phyloP scores from a whole-genome alignment of 2,329 filamentous ascomycete species.

The Xylaria sp. region DNA sequence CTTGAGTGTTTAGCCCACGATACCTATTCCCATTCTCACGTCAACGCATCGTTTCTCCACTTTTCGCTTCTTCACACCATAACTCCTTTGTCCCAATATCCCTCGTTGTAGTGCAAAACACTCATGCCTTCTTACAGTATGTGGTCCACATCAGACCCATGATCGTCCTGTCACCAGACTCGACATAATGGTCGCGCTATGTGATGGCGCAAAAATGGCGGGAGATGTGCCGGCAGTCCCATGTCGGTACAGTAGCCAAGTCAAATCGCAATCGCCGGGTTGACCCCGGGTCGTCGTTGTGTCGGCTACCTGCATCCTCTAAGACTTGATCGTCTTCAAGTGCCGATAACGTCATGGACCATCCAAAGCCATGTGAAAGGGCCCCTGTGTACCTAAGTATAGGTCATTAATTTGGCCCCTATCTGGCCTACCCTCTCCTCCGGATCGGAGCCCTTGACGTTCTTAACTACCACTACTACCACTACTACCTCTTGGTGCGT shows the following conservation, averaged over 20 bases:
- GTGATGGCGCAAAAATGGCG: constrained; percentile 17
- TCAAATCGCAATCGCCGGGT: constrained; percentile 19
- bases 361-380: constrained; percentile 7
- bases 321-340: constrained; percentile 31
- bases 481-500: background rate
- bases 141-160: constrained; percentile 33
- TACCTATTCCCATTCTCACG: background rate
- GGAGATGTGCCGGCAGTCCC: constrained; percentile 27
- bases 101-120: constrained; percentile 1
- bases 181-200: constrained; percentile 9
- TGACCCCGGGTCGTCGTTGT: constrained; percentile 16
- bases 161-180: constrained; percentile 35
- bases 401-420: background rate
- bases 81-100: background rate
- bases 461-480: background rate
- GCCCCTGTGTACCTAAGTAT: constrained; percentile 4
- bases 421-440: background rate
- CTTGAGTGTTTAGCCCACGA: background rate
- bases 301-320: constrained; percentile 34
- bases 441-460: background rate
- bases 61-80: constrained; percentile 24
- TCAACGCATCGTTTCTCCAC: constrained; percentile 7
- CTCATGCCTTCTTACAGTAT: constrained; percentile 10
- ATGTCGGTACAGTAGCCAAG: constrained; percentile 35
- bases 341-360: constrained; percentile 31